These are phyloP conservation scores for Asterochloris erici DNA, from an alignment of 139 green algal genomes.

Conservation along the genomic window DNA sequence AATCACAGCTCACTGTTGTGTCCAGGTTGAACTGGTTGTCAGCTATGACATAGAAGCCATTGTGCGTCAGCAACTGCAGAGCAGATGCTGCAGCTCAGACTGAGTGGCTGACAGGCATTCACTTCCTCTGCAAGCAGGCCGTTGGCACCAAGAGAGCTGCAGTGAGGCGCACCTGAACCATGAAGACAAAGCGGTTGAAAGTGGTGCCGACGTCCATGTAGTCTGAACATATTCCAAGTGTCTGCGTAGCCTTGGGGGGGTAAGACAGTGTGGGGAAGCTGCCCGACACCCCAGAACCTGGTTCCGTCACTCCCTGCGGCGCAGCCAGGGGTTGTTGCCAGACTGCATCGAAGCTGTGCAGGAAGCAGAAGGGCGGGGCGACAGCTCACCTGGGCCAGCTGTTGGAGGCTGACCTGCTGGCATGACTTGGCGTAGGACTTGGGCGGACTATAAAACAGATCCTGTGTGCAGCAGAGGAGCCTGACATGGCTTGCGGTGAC, in stretches of 20 bases:
- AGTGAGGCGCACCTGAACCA: slow-evolving; percentile 20
- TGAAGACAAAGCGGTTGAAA: slow-evolving; percentile 42
- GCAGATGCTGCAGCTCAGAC: too few relatives aligned
- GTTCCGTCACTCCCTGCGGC: neutral
- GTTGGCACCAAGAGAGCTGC: too few relatives aligned
- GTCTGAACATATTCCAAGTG: slow-evolving; percentile 18
- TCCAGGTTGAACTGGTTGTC: slow-evolving; percentile 44
- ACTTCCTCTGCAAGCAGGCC: too few relatives aligned
- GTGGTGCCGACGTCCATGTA: slow-evolving; percentile 35
- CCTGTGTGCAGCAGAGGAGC: neutral
- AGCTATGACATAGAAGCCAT: slow-evolving; percentile 55
- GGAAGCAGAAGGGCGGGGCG: neutral
- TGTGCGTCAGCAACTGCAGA: slow-evolving; percentile 36
- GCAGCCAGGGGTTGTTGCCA: neutral
- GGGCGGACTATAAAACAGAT: neutral
- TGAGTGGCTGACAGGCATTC: too few relatives aligned
- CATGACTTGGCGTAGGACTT: neutral
- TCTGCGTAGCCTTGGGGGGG: slow-evolving; percentile 7
- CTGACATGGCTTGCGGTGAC: neutral
- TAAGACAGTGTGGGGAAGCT: slow-evolving; percentile 9
- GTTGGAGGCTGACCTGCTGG: neutral
- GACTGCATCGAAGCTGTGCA: neutral
- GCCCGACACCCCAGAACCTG: neutral
- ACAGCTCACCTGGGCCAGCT: neutral
- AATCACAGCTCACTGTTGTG: neutral